Conservation (phyloP, 106 monocot genomes). For the Allium cepa region DNA sequence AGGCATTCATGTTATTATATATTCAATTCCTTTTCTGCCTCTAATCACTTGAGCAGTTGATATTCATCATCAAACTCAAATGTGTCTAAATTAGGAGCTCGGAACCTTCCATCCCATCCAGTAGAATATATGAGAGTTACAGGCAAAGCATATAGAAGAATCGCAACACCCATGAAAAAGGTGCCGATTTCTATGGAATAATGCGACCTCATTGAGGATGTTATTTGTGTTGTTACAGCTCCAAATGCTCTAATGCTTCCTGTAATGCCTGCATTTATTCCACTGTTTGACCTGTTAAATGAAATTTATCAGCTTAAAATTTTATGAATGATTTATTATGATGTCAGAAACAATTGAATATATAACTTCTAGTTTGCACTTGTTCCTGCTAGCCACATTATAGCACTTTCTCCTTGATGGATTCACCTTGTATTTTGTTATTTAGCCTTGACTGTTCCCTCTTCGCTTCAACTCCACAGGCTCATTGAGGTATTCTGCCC, state of each 20-base stretch:
- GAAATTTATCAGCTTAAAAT: too few relatives aligned
- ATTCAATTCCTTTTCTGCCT: too few relatives aligned
- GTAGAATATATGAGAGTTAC: neutral
- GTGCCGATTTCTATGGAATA: neutral
- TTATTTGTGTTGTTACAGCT: neutral
- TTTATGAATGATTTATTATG: too few relatives aligned
- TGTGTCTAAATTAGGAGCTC: neutral
- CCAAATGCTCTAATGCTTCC: neutral
- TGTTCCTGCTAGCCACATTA: too few relatives aligned
- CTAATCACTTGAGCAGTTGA: neutral
- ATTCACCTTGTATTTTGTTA: too few relatives aligned
- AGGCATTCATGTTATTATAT: too few relatives aligned
- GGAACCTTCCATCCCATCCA: slow-evolving; percentile 1
- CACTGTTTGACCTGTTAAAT: slow-evolving; percentile 3
- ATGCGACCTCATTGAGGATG: neutral
- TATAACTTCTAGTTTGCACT: too few relatives aligned
- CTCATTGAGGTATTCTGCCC: too few relatives aligned
- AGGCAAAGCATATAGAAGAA: neutral
- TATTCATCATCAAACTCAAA: neutral
- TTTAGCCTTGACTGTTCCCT: too few relatives aligned
- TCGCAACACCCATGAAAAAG: neutral
- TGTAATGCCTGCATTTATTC: neutral
- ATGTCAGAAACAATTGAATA: too few relatives aligned
- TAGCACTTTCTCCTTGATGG: too few relatives aligned
- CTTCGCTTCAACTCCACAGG: too few relatives aligned